phyloP scores from a whole-genome alignment of 2,329 filamentous ascomycete genomes.

The Salinomyces thailandicus region DNA sequence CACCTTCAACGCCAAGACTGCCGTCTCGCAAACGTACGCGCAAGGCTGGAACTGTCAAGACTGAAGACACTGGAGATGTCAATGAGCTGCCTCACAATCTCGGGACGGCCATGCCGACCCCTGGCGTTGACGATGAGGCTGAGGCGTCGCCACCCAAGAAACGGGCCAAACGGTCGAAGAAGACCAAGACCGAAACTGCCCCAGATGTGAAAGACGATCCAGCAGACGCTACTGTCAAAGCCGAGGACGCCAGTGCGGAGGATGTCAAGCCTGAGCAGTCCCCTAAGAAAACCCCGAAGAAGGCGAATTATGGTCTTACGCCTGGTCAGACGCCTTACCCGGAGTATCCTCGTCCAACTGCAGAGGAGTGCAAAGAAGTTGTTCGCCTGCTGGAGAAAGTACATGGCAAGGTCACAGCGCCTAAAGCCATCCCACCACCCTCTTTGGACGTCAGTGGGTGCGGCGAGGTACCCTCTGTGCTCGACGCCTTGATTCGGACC shows the following conservation, averaged over 20 bases:
- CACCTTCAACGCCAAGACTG: conserved; percentile 29
- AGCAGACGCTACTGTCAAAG: conserved; percentile 6
- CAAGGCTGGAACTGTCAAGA: conserved; percentile 20
- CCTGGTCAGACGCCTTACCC: conserved; percentile 55
- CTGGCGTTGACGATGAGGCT: conserved; percentile 15
- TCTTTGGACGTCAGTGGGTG: conserved; percentile 62
- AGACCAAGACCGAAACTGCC: conserved; percentile 6
- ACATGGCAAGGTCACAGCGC: conserved; percentile 56
- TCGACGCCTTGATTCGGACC: conserved; percentile 54
- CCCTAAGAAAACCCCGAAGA: conserved; percentile 29
- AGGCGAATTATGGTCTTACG: conserved; percentile 36
- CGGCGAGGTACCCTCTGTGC: conserved; percentile 54
- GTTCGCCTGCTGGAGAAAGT: conserved; percentile 51
- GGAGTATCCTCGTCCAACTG: conserved; percentile 52
- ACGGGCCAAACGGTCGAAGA: conserved; percentile 13
- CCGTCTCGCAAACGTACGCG: conserved; percentile 29
- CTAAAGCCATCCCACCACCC: conserved; percentile 57
- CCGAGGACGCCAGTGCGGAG: conserved; percentile 12
- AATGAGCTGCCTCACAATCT: conserved; percentile 49
- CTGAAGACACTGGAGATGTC: conserved; percentile 27
- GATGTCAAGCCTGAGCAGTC: conserved; percentile 9
- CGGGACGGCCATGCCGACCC: conserved; percentile 29
- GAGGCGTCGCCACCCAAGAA: conserved; percentile 19
- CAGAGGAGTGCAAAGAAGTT: conserved; percentile 59
- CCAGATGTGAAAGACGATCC: conserved; percentile 7